phyloP scores from a whole-genome alignment of 2,329 filamentous ascomycete species.

The Sphaerulina populicola region DNA sequence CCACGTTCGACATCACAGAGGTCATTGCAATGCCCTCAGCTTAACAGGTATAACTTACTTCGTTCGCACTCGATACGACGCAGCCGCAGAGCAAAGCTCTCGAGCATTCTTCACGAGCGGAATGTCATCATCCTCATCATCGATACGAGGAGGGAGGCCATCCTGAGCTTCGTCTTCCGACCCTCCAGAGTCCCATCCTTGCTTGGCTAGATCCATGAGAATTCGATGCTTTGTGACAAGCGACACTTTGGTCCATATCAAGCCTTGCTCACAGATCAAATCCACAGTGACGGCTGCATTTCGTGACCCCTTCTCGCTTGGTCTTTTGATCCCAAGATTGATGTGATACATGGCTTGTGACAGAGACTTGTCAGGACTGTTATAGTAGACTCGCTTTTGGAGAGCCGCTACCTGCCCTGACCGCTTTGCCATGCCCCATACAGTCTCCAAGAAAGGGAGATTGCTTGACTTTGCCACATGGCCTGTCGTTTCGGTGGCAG shows the following conservation, averaged over 20 bases:
- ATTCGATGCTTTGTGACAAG: slow-evolving; percentile 56
- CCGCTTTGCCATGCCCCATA: slow-evolving; percentile 56
- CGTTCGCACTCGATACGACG: slow-evolving; percentile 50
- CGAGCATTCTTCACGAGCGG: slow-evolving; percentile 54
- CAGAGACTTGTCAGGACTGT: slow-evolving; percentile 19
- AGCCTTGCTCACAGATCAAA: slow-evolving; percentile 54
- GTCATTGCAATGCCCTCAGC: no score
- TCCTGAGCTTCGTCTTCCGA: slow-evolving; percentile 43
- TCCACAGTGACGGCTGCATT: slow-evolving; percentile 46
- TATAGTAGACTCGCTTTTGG: slow-evolving; percentile 47
- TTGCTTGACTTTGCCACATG: slow-evolving; percentile 59
- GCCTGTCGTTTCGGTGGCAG: slow-evolving; percentile 25
- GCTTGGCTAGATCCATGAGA: slow-evolving; percentile 60
- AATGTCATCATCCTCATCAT: slow-evolving; percentile 46
- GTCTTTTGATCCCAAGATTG: slow-evolving; percentile 23
- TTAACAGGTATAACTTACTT: no score
- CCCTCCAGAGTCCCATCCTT: slow-evolving; percentile 52
- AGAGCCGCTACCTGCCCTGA: slow-evolving; percentile 51
- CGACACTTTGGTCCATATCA: slow-evolving; percentile 61
- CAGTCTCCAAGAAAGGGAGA: slow-evolving; percentile 54
- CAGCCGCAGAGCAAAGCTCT: slow-evolving; percentile 51
- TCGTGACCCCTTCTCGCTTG: slow-evolving; percentile 13
- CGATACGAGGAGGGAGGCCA: slow-evolving; percentile 29
- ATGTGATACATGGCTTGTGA: slow-evolving; percentile 24
- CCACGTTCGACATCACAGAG: no score